These are phyloP conservation scores for Cystofilobasidium macerans DNA, from an alignment of 768 basidiomycete genomes.

Conservation along the genomic window DNA sequence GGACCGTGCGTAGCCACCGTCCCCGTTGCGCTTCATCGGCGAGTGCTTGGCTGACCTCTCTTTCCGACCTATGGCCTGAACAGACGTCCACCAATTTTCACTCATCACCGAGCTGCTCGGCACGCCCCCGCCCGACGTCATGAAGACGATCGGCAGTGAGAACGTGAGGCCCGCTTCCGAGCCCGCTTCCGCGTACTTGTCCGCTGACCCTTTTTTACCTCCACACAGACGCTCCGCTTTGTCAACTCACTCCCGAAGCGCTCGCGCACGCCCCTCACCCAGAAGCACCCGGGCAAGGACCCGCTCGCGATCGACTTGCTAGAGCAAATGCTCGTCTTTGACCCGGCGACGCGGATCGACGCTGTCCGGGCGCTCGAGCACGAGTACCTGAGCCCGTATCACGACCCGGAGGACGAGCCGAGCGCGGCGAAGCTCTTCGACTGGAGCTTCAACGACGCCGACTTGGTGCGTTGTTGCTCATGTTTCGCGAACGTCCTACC, in stretches of 20 bases:
- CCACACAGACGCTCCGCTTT: background rate
- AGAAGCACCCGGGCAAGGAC: slow-evolving; percentile 66
- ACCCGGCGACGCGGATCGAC: slow-evolving; percentile 71
- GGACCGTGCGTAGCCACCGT: slow-evolving; percentile 44
- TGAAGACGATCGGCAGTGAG: slow-evolving; percentile 76
- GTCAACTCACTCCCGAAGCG: slow-evolving; percentile 62
- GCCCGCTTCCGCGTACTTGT: slow-evolving; percentile 3
- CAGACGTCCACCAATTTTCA: slow-evolving; percentile 76
- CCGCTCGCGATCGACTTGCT: slow-evolving; percentile 38
- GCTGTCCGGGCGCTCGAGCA: slow-evolving; percentile 78
- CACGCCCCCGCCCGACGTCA: slow-evolving; percentile 63
- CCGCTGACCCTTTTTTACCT: background rate
- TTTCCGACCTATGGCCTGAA: background rate
- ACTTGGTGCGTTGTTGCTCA: slow-evolving; percentile 47
- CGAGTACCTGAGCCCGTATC: slow-evolving; percentile 87
- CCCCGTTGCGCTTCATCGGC: too few species aligned
- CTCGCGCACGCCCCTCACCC: slow-evolving; percentile 58
- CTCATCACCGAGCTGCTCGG: slow-evolving; percentile 89
- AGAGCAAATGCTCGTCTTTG: slow-evolving; percentile 54
- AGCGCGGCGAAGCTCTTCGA: slow-evolving; percentile 87
- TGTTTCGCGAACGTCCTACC: too few species aligned
- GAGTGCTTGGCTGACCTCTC: background rate
- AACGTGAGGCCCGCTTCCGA: slow-evolving; percentile 42
- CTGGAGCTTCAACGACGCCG: slow-evolving; percentile 99
- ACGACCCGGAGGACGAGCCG: slow-evolving; percentile 95